Evolutionary conservation across 441 rosid species (phyloP).

Genomic region (Populus hybrid): DNA sequence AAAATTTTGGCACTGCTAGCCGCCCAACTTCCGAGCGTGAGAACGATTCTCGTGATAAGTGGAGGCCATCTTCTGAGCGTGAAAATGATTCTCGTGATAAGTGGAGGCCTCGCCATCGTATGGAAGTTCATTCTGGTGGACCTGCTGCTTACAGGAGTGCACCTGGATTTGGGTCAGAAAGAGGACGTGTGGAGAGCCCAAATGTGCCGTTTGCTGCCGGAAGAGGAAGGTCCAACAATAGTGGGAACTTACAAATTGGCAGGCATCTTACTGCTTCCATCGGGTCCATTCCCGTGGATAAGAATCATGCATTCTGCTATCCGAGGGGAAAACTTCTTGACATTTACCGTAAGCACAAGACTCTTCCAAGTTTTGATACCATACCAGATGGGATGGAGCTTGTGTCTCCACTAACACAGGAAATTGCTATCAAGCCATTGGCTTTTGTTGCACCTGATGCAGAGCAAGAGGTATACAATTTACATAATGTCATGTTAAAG

Average conservation of each 20-base stretch:
- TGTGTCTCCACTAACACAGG: constrained; percentile 40
- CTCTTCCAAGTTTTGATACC: constrained; percentile 31
- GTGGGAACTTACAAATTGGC: constrained; percentile 23
- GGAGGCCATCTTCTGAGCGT: constrained; percentile 60
- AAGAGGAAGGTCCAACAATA: constrained; percentile 54
- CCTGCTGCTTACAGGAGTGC: constrained; percentile 21
- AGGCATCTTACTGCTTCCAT: constrained; percentile 27
- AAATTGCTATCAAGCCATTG: constrained; percentile 47
- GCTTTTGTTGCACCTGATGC: constrained; percentile 73
- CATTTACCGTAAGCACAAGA: constrained; percentile 60
- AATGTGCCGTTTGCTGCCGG: constrained; percentile 61
- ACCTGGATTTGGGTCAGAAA: constrained; percentile 76
- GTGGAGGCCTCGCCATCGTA: constrained; percentile 64
- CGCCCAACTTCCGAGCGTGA: constrained; percentile 65
- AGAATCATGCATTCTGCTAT: constrained; percentile 39
- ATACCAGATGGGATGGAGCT: constrained; percentile 54
- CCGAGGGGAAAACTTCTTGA: constrained; percentile 89
- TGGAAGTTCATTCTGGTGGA: constrained; percentile 30
- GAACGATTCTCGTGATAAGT: constrained; percentile 83
- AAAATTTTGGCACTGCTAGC: constrained; percentile 35
- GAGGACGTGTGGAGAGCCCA: constrained; percentile 57
- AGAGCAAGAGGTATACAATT: constrained; percentile 57
- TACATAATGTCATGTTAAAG: constrained; percentile 4
- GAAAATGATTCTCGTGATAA: constrained; percentile 74
- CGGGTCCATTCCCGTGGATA: constrained; percentile 24